Percentiles rank a stretch among this genome's conserved stretches.
These are phyloP conservation scores for Gardenia jasminoides DNA, from an alignment of 257 asterid species.

Conservation along the genomic window DNA sequence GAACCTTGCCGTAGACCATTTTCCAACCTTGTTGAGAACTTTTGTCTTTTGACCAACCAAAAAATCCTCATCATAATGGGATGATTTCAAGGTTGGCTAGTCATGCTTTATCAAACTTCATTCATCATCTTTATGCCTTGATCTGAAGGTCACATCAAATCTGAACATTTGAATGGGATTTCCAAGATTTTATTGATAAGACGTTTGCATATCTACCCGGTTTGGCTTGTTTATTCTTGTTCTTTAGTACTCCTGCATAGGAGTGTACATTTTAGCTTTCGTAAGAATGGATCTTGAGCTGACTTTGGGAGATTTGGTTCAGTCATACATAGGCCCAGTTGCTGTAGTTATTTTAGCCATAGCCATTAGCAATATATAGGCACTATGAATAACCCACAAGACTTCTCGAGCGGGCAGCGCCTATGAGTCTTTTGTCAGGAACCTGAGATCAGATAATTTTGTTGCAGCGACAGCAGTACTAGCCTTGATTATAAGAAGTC, in stretches of 20 bases:
- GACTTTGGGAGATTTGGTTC: constrained; percentile 26
- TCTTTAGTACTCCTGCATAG: neutral
- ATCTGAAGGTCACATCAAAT: constrained; percentile 28
- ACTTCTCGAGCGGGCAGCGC: neutral
- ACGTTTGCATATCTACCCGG: constrained; percentile 1
- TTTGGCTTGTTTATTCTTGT: neutral
- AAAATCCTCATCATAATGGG: constrained; percentile 17
- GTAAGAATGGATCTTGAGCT: constrained; percentile 22
- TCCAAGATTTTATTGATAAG: constrained; percentile 27
- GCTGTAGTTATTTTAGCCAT: neutral
- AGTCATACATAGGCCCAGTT: constrained; percentile 13
- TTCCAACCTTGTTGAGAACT: too few relatives aligned
- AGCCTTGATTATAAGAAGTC: neutral
- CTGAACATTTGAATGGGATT: constrained; percentile 25
- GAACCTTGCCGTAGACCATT: neutral
- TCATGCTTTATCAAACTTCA: neutral
- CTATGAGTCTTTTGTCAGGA: neutral
- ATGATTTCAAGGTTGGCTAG: constrained; percentile 21
- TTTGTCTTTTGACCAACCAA: neutral
- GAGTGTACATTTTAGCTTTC: constrained; percentile 1
- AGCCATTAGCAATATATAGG: constrained; percentile 3
- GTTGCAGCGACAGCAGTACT: neutral
- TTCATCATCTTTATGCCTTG: neutral
- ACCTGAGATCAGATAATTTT: neutral
- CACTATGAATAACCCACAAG: neutral